Evolutionary conservation across 2,329 filamentous ascomycete species (phyloP), one percentile per base, ranked within the genome.

Genomic region (Trichoderma sp.): DNA sequence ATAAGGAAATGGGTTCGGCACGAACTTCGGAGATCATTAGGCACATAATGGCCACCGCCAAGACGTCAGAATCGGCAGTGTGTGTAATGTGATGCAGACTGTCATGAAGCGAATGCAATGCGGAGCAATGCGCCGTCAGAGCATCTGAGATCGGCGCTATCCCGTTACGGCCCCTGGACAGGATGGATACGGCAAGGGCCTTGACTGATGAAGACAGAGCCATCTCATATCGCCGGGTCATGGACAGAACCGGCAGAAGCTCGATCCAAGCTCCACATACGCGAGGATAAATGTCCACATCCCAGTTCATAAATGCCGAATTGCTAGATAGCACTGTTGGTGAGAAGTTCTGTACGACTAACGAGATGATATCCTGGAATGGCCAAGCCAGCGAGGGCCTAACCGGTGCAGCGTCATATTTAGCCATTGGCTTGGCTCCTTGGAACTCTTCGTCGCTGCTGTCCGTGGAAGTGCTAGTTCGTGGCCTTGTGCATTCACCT

Each of bases 181-280:
- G 64, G 12, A 82, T 79, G 1, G 79, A 76, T 1, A 77, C 64
- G 0, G 76, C 80, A 59, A 84, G 75, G 6, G 81, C 78, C 61
- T 77, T 77, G 66, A 82, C 76, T 2, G 81, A 77, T 1, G 77
- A 74, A 2, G 74, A 73, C 6, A 83, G 70, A 3, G 78, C 72
- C 1, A 72, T 50, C 8, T 77, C 74, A 28, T 73, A 71, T 4
- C 66, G 50, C 1, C 74, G 68, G 13, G 73, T 73, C 9, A 70
- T 61, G 2, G 76, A 74, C 3, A 84, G 75, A 0, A 75, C 72
- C 1, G 81, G 81, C 6, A 84, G 76, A 8, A 80, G 77, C 65
- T 81, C 80, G 0, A 83, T 78, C 82, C 82, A 84, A 1, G 80
- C 76, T 8, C 82, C 82, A 69, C 82, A 83, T 58, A 83, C 79